Base-by-base conservation (phyloP, 345 rosid genomes). In the Hibiscus trionum region DNA sequence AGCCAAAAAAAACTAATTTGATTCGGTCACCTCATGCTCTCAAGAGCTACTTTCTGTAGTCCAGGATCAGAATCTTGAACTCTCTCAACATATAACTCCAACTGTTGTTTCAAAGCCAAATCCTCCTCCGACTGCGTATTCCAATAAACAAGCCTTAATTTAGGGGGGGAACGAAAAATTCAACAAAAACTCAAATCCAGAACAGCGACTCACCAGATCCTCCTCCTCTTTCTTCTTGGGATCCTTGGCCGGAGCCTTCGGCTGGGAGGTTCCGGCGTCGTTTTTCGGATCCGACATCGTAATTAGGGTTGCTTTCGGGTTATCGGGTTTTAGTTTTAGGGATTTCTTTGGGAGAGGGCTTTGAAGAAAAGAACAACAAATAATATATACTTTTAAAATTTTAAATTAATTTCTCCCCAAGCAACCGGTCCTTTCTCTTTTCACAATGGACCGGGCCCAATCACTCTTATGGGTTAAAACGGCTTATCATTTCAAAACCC, bases 61-160 rank as follows among this genome's bases (percentile, higher is more conserved):
- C 85, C 94, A 9, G 94, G 90, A 74, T 95, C 90, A 68, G 94
- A 74, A 77, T 93, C 99, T 83, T 90, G 97, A 78, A 88, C 91
- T 76, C 99, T 85, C 79, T 95, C 99, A 17, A 93, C 97, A 73
- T 95, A 93, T 70, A 95, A 74, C 88, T 95, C 99, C 73, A 95
- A 77, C 66, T 95, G 97, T 79, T 93, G 93, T 87, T 93, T 93
- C 78, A 95, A 79, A 24, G 90, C 89, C 78, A 93, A 82, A 80
- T 95, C 99, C 81, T 95, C 99, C 52, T 93, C 98, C 3, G 98
- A 91, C 98, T 95, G 78, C 79, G 83, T 10, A 62, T 1, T 66
- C 73, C 14, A 17, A 19, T 29, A 31, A 5, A 16, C 24, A 33
- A 11, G 3, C n/a, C 0, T 0, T 4, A 49, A 19, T 17, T 46